Percentiles rank a stretch among this genome's conserved stretches.
These are phyloP conservation scores for Macrophomina phaseolina DNA, from an alignment of 2,329 filamentous ascomycete species.

Conservation along the genomic window DNA sequence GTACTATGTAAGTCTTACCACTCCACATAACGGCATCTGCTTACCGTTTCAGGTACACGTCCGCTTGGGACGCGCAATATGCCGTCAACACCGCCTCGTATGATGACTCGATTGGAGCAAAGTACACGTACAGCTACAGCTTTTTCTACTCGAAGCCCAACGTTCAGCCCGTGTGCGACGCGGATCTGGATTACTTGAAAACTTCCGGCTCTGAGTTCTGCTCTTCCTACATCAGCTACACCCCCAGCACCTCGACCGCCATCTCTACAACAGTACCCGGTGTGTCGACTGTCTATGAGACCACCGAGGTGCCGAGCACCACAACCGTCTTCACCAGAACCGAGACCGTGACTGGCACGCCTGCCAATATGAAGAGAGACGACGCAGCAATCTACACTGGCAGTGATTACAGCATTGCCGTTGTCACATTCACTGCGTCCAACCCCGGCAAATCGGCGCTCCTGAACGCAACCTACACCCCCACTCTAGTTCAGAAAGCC, in stretches of 20 bases:
- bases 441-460: background rate
- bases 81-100: background rate
- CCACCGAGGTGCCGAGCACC: background rate
- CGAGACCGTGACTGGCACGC: too few relatives aligned
- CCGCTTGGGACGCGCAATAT: background rate
- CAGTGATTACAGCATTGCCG: too few relatives aligned
- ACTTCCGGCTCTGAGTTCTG: background rate
- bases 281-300: background rate
- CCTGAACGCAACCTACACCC: background rate
- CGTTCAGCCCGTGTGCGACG: background rate
- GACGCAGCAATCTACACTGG: too few relatives aligned
- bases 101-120: background rate
- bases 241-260: background rate
- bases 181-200: background rate
- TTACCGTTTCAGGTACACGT: background rate
- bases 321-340: too few relatives aligned
- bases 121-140: slow-evolving; percentile 16
- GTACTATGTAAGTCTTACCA: background rate
- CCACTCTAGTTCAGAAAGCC: too few relatives aligned
- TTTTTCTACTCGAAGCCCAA: slow-evolving; percentile 6
- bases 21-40: too few relatives aligned
- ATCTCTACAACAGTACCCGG: background rate
- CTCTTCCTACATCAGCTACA: background rate
- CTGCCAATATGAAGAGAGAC: too few relatives aligned
- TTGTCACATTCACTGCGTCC: background rate